These are phyloP conservation scores for Cyclospora cayetanensis DNA, from an alignment of 169 alveolate species.

Conservation along the genomic window DNA sequence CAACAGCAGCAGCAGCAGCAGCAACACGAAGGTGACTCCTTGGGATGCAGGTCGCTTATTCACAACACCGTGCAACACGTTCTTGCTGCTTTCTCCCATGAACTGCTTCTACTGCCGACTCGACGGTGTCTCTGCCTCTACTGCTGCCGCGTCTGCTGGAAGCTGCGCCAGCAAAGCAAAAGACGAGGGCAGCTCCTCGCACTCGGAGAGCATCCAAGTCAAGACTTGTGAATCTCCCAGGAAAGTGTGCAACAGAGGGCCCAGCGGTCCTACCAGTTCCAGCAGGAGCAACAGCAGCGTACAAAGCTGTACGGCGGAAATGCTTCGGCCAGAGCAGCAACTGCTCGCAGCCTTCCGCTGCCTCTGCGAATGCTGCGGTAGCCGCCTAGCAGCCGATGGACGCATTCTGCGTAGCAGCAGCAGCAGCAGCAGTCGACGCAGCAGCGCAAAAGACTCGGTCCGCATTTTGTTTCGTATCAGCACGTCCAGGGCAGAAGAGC, in stretches of 20 bases:
- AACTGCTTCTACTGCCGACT: slow-evolving; percentile 21
- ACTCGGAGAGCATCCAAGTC: no score
- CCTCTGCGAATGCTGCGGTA: slow-evolving; percentile 57
- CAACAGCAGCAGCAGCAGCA: slow-evolving; percentile 23
- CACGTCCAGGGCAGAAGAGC: slow-evolving; percentile 22
- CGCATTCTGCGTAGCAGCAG: not conserved
- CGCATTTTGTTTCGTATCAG: slow-evolving; percentile 23
- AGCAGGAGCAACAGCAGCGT: slow-evolving; percentile 39
- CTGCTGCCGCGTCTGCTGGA: not conserved
- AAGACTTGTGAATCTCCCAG: no score
- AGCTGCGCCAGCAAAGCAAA: not conserved
- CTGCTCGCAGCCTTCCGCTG: not conserved
- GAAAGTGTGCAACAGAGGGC: slow-evolving; percentile 19
- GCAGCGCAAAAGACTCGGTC: slow-evolving; percentile 21
- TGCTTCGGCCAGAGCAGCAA: slow-evolving; percentile 5
- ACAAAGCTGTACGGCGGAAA: not conserved
- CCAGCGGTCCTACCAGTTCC: not conserved
- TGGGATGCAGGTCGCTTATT: slow-evolving; percentile 40
- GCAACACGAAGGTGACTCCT: not conserved
- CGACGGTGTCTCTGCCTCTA: slow-evolving; percentile 1
- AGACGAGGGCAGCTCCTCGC: not conserved
- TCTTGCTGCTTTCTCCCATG: slow-evolving; percentile 26
- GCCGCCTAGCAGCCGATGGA: slow-evolving; percentile 21
- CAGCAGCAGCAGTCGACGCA: slow-evolving; percentile 40
- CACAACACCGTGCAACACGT: slow-evolving; percentile 3